Conservation (phyloP, 2,329 filamentous ascomycete species). For the Salinomyces thailandicus region DNA sequence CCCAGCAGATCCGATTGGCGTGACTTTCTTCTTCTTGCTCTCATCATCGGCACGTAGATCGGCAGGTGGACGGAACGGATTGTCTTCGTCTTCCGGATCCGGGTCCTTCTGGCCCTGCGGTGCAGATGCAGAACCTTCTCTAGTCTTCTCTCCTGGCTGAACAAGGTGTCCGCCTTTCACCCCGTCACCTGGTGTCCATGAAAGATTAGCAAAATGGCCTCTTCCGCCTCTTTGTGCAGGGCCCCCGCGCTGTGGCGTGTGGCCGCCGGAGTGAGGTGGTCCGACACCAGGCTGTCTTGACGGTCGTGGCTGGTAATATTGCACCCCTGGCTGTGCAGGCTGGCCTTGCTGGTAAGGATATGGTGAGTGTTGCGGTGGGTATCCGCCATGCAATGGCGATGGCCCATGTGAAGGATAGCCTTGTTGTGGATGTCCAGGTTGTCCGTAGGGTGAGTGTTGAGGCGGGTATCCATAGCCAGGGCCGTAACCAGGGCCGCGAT, state of each 20-base stretch:
- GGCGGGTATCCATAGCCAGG: conserved; percentile 35
- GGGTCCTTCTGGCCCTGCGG: conserved; percentile 21
- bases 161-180: conserved; percentile 42
- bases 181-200: conserved; percentile 55
- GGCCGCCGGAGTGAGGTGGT: conserved; percentile 12
- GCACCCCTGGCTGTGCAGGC: conserved; percentile 14
- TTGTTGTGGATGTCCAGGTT: conserved; percentile 44
- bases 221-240: conserved; percentile 36
- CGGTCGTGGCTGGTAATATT: conserved; percentile 22
- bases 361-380: conserved; percentile 46
- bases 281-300: conserved; percentile 32
- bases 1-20: conserved; percentile 4
- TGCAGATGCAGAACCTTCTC: conserved; percentile 19
- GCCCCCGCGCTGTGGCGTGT: conserved; percentile 30
- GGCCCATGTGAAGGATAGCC: conserved; percentile 20
- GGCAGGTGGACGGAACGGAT: conserved; percentile 53
- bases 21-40: conserved; percentile 26
- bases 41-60: conserved; percentile 57
- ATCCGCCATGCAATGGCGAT: conserved; percentile 47
- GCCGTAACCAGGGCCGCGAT: conserved; percentile 21
- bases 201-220: conserved; percentile 55
- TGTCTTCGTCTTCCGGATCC: conserved; percentile 45
- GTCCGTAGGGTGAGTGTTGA: conserved; percentile 49
- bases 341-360: conserved; percentile 49
- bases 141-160: conserved; percentile 20